phyloP scores from a whole-genome alignment of 2,329 filamentous ascomycete species.

The Aspergillus sojae region DNA sequence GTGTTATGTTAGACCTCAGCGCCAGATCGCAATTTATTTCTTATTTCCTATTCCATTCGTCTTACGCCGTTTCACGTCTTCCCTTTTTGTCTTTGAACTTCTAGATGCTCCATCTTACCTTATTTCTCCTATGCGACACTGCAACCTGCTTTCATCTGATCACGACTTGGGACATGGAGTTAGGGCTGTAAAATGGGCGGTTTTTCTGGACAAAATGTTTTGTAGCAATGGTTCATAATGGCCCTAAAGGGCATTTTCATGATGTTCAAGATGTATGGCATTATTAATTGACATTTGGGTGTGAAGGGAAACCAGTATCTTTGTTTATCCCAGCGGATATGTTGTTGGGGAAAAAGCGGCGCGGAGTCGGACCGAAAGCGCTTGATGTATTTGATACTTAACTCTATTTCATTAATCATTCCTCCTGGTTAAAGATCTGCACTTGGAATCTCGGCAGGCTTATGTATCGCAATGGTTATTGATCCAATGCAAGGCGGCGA shows the following conservation, averaged over 20 bases:
- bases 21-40: conserved; percentile 11
- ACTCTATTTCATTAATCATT: not conserved
- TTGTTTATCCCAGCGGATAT: not conserved
- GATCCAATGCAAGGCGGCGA: not conserved
- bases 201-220: not conserved
- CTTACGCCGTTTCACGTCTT: not conserved
- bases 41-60: not conserved
- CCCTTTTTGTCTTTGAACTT: not conserved
- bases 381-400: not conserved
- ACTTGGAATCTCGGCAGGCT: not conserved
- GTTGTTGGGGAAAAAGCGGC: not conserved
- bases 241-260: not conserved
- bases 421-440: not conserved
- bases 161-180: not conserved
- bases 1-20: conserved; percentile 20
- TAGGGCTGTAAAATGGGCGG: conserved; percentile 5
- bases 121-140: not conserved
- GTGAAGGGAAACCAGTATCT: not conserved
- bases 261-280: not conserved
- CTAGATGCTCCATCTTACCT: not conserved
- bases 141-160: not conserved
- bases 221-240: not conserved
- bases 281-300: not conserved
- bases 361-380: not conserved
- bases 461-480: not conserved